Base-by-base conservation (phyloP, 2,329 filamentous ascomycete species). In the Verticillium albo-atrum region DNA sequence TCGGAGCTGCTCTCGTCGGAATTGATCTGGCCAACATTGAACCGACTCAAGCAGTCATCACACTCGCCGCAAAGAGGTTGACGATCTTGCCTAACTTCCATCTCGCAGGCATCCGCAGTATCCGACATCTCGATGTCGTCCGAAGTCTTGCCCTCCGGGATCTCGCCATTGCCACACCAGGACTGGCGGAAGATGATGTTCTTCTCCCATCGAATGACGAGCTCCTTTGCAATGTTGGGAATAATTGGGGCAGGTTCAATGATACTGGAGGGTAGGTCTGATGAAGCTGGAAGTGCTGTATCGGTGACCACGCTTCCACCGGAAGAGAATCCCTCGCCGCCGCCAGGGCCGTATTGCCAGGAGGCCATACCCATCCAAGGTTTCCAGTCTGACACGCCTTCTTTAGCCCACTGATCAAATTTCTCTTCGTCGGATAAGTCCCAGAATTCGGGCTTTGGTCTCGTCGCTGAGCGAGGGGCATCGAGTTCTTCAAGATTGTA, bases 331-430 rank as follows among this genome's bases (percentile, higher is more conserved):
- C 14, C 30, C 2, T 26, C 42, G 10, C 26, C 25, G 20, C 25
- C 17, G 14, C 55, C 30, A 15, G 61, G 60, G n/a, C 60, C 56
- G 17, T 60, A 63, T 52, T 63, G 58, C 62, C 62, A 62, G 20
- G 34, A 59, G 7, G 60, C 32, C 12, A 62, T 27, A 3, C 56
- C 61, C 35, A 57, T 57, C 35, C 25, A 50, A 20, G 55, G 35
- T 20, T 57, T 23, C 42, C 42, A 50, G 7, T 14, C 7, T 12
- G 6, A 4, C n/a, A 3, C 23, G 26, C 6, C 35, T 4, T 23
- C 55, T 23, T 23, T 7, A 23, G 42, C 25, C 17, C 37, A 28
- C 25, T 50, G 15, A 7, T 50, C 23, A 20, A 30, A 14, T 9
- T 54, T 54, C 1, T 54, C 28, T 5, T 34, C 27, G 52, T 32